A percentile compares a stretch with the other conserved stretches of the same genome.
Evolutionary conservation across 192 early-diverging fungal genomes (phyloP).

Genomic region (Dissophora globulifera): DNA sequence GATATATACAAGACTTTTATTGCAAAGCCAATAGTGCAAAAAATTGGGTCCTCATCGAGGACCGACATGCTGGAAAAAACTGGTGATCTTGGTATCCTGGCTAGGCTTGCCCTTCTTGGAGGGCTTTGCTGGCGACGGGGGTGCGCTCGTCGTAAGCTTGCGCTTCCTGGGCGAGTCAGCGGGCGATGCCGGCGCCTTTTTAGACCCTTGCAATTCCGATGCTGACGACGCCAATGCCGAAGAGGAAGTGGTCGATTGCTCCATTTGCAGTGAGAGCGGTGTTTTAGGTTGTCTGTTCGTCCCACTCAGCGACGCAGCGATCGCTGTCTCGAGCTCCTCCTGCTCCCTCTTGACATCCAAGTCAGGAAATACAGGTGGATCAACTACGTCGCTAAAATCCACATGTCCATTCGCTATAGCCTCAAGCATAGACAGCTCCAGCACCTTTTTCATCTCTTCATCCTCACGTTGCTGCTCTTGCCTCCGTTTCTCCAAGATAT

Average conservation of each 20-base stretch:
- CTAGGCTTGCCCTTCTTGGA: slow-evolving; percentile 16
- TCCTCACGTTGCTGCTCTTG: slow-evolving; percentile 34
- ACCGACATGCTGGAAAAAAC: slow-evolving; percentile 27
- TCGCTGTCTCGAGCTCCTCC: slow-evolving; percentile 35
- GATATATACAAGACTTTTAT: not conserved
- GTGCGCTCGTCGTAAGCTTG: not conserved
- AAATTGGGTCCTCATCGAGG: slow-evolving; percentile 1
- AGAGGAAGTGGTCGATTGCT: not conserved
- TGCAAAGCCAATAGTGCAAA: not conserved
- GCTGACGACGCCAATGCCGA: not conserved
- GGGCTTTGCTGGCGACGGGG: not conserved
- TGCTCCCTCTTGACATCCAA: slow-evolving; percentile 5
- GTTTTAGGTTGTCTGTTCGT: not conserved
- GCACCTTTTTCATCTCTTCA: slow-evolving; percentile 44
- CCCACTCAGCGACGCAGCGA: slow-evolving; percentile 28
- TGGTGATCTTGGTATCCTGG: slow-evolving; percentile 40
- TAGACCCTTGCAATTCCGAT: not conserved
- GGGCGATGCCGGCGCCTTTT: not conserved
- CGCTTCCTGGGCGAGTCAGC: slow-evolving; percentile 23
- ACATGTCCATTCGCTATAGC: slow-evolving; percentile 42
- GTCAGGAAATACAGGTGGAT: not conserved
- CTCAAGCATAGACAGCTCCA: slow-evolving; percentile 37
- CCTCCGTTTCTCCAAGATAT: slow-evolving; percentile 27
- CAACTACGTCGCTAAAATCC: not conserved
- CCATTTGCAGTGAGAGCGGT: not conserved